Percentiles rank a stretch among this genome's conserved stretches.
These are phyloP conservation scores for Magnolia sinica DNA, from an alignment of 164 flowering plant species.

Conservation along the genomic window DNA sequence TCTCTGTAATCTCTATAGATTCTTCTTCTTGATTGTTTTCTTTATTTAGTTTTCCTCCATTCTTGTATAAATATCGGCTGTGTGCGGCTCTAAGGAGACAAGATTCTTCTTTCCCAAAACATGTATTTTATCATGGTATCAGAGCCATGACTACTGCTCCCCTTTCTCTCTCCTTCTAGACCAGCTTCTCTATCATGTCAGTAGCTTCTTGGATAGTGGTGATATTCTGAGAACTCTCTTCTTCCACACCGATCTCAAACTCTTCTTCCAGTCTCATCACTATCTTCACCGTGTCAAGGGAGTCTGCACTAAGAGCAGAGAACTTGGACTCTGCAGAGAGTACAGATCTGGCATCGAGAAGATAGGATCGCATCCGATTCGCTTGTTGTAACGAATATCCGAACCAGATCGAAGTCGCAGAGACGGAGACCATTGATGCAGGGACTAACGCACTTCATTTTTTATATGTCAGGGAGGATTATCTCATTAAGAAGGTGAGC, in stretches of 20 bases:
- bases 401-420: slow-evolving; percentile 1
- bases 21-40: too few species aligned
- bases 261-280: slow-evolving; percentile 54
- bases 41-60: too few species aligned
- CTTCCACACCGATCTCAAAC: slow-evolving; percentile 43
- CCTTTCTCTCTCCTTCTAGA: slow-evolving; percentile 16
- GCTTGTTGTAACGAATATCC: background rate
- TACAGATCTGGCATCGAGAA: slow-evolving; percentile 19
- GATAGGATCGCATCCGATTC: background rate
- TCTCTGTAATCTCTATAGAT: too few species aligned
- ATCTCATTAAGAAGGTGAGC: too few species aligned
- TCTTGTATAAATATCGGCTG: too few species aligned
- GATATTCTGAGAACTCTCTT: slow-evolving; percentile 40
- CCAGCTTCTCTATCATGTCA: slow-evolving; percentile 40
- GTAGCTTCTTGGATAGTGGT: slow-evolving; percentile 46
- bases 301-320: slow-evolving; percentile 72
- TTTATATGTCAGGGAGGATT: too few species aligned
- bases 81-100: too few species aligned
- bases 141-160: too few species aligned
- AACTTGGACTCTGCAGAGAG: slow-evolving; percentile 57
- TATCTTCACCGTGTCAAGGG: slow-evolving; percentile 73
- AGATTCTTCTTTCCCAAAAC: too few species aligned
- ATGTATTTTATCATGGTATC: too few species aligned
- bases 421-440: slow-evolving; percentile 6
- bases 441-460: background rate